A percentile compares a stretch with the other conserved stretches of the same genome.
These are phyloP conservation scores for Colletotrichum sp. DNA, from an alignment of 2,329 filamentous ascomycete species.

Conservation along the genomic window DNA sequence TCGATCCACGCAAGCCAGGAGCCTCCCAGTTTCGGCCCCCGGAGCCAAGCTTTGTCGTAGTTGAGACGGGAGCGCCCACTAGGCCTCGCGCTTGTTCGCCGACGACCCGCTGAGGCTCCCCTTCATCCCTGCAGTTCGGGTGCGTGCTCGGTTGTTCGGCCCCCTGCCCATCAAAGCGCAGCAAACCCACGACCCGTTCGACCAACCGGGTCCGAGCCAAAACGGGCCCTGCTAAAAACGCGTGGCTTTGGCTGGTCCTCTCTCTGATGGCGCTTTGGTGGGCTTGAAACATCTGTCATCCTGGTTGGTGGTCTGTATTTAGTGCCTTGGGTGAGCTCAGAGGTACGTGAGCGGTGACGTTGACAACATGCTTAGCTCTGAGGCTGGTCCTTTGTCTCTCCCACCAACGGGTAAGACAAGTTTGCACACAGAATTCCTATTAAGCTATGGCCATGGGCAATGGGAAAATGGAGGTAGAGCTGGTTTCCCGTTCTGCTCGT, in stretches of 20 bases:
- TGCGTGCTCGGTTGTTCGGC: neutral
- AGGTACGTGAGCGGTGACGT: neutral
- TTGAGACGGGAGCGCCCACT: neutral
- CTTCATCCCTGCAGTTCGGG: neutral
- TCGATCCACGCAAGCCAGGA: neutral
- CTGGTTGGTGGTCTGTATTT: neutral
- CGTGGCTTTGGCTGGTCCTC: neutral
- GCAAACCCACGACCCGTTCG: neutral
- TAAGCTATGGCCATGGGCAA: neutral
- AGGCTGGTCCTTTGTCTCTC: neutral
- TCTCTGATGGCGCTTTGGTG: neutral
- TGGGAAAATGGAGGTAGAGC: neutral
- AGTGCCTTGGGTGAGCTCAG: neutral
- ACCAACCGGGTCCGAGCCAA: neutral
- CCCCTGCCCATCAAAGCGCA: conserved; percentile 3
- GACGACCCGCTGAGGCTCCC: neutral
- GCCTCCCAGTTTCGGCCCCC: neutral
- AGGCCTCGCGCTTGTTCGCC: neutral
- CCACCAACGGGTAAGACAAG: neutral
- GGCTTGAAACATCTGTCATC: neutral
- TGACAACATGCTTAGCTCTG: neutral
- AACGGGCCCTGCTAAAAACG: neutral
- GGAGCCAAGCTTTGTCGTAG: neutral
- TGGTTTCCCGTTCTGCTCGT: neutral
- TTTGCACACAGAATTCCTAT: neutral